A percentile compares a stretch with the other conserved stretches of the same genome.
Conservation (phyloP, 2,329 filamentous ascomycete species). For the Emergomyces pasteurianus region DNA sequence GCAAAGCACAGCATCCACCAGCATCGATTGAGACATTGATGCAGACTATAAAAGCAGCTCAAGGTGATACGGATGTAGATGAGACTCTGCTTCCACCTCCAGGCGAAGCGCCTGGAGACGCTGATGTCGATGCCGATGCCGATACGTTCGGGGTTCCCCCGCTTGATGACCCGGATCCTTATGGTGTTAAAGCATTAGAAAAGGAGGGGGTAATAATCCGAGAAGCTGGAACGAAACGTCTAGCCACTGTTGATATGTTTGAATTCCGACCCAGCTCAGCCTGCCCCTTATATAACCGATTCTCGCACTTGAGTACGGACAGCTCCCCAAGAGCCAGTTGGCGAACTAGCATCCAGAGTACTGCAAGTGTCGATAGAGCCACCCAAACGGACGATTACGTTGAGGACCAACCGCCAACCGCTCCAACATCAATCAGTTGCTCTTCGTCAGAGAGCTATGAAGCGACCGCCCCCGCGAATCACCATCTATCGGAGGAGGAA, state of each 20-base stretch:
- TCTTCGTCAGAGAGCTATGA: conserved; percentile 5
- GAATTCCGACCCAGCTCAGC: conserved; percentile 66
- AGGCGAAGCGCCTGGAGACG: conserved; percentile 66
- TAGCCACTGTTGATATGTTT: conserved; percentile 68
- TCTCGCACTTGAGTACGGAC: conserved; percentile 53
- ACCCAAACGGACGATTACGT: conserved; percentile 53
- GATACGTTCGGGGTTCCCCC: conserved; percentile 66
- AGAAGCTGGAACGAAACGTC: conserved; percentile 67
- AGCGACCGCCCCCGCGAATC: not conserved
- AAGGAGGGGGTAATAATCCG: conserved; percentile 80
- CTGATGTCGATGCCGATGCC: conserved; percentile 41
- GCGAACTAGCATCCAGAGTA: conserved; percentile 55
- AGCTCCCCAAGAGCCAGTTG: conserved; percentile 52
- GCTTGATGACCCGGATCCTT: conserved; percentile 76
- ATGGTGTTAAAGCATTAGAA: conserved; percentile 80
- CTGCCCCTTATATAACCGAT: conserved; percentile 53
- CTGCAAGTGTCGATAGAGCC: conserved; percentile 47
- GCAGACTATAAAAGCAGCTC: conserved; percentile 77
- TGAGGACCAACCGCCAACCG: not conserved
- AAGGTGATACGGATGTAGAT: conserved; percentile 70
- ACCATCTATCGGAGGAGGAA: not conserved
- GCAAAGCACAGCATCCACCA: conserved; percentile 47
- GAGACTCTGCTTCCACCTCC: conserved; percentile 51
- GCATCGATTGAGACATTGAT: conserved; percentile 49
- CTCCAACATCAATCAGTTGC: conserved; percentile 4